Evolutionary conservation across 2,329 filamentous ascomycete genomes (phyloP).

Genomic region (Emergomyces orientalis): DNA sequence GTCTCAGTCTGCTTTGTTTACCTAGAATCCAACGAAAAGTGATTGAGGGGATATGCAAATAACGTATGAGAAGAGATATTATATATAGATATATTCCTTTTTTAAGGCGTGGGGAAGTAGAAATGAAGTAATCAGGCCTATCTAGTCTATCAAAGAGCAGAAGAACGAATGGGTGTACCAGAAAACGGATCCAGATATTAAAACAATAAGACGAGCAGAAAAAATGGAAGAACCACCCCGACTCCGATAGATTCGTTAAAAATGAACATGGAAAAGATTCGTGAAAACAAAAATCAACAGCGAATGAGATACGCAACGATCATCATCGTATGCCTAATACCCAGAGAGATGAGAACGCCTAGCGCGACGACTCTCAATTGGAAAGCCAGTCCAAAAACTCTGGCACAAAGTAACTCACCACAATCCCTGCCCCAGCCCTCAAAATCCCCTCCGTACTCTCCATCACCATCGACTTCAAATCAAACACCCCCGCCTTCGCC

Average conservation of each 20-base stretch:
- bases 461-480: constrained; percentile 87
- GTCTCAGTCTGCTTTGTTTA: neutral
- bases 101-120: neutral
- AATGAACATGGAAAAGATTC: neutral
- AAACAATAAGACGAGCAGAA: no score
- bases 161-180: neutral
- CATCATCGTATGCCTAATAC: neutral
- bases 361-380: neutral
- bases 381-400: constrained; percentile 57
- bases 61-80: neutral
- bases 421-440: constrained; percentile 82
- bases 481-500: constrained; percentile 92
- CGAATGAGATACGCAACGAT: neutral
- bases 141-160: neutral
- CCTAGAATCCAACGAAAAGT: neutral
- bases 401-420: constrained; percentile 90
- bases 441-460: constrained; percentile 91
- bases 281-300: neutral
- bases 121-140: neutral
- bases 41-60: neutral
- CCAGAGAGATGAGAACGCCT: neutral
- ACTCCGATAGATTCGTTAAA: neutral
- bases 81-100: neutral
- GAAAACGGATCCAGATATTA: neutral
- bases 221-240: neutral